Evolutionary conservation across 768 basidiomycete species (phyloP).

Genomic region (Suillus weaverae): DNA sequence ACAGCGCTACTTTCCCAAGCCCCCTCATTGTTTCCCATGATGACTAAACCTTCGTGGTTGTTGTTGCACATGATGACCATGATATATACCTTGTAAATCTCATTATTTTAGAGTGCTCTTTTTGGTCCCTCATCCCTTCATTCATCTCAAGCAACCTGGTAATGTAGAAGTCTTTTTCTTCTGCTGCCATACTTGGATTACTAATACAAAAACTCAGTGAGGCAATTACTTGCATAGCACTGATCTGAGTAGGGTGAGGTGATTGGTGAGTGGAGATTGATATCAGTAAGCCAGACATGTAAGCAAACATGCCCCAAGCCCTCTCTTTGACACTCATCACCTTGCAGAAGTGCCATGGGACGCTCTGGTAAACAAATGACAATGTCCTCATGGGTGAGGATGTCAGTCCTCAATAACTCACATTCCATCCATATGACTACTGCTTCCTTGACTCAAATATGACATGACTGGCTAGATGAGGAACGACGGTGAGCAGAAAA

Average conservation of each 20-base stretch:
- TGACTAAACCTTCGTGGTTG: background rate
- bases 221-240: too few species aligned
- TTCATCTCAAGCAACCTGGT: too few species aligned
- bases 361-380: background rate
- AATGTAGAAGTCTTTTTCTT: too few species aligned
- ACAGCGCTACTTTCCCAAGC: background rate
- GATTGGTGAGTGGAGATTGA: too few species aligned
- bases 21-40: background rate
- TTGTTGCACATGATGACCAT: background rate
- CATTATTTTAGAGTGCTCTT: background rate
- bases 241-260: too few species aligned
- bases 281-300: too few species aligned
- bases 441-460: background rate
- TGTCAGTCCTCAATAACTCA: background rate
- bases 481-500: background rate
- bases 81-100: background rate
- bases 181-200: too few species aligned
- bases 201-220: too few species aligned
- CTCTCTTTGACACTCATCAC: background rate
- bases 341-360: background rate
- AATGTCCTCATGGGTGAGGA: background rate
- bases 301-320: too few species aligned
- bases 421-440: background rate
- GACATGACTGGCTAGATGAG: background rate
- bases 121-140: background rate